A percentile compares a stretch with the other conserved stretches of the same genome.
Evolutionary conservation across 179 eudicot species (phyloP).

Genomic region (Silene coronaria): DNA sequence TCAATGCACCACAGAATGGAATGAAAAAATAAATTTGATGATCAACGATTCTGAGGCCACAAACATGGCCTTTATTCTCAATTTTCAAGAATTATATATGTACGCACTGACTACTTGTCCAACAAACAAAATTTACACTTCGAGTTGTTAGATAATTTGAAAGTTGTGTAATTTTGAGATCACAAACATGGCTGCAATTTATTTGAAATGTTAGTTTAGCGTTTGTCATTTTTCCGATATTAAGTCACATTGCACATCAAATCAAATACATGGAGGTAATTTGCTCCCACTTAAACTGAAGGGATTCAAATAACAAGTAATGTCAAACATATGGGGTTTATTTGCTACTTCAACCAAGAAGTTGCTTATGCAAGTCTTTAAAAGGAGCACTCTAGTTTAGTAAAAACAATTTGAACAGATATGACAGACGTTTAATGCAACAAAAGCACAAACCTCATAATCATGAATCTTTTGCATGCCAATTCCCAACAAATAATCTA

Average conservation of each 20-base stretch:
- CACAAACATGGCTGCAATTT: not conserved
- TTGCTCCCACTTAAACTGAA: not conserved
- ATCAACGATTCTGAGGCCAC: not conserved
- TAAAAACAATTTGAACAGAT: not conserved
- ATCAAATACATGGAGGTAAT: not conserved
- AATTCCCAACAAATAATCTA: conserved; percentile 81
- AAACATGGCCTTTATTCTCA: not conserved
- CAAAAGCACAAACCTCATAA: conserved; percentile 83
- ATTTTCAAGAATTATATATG: not conserved
- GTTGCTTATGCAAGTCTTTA: not conserved
- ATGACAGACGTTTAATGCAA: not conserved
- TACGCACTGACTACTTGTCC: not conserved
- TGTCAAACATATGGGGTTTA: not conserved
- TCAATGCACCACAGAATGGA: not conserved
- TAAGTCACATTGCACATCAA: not conserved
- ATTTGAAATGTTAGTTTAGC: not conserved
- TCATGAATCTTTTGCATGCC: conserved; percentile 97
- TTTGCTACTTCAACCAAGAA: not conserved
- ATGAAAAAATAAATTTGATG: not conserved
- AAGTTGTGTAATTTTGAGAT: not conserved
- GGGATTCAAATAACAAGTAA: not conserved
- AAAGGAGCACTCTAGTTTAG: not conserved
- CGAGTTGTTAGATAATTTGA: not conserved
- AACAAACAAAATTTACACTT: not conserved
- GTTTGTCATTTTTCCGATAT: not conserved